Conservation (phyloP, 768 basidiomycete species). For the Lentinula boryana region DNA sequence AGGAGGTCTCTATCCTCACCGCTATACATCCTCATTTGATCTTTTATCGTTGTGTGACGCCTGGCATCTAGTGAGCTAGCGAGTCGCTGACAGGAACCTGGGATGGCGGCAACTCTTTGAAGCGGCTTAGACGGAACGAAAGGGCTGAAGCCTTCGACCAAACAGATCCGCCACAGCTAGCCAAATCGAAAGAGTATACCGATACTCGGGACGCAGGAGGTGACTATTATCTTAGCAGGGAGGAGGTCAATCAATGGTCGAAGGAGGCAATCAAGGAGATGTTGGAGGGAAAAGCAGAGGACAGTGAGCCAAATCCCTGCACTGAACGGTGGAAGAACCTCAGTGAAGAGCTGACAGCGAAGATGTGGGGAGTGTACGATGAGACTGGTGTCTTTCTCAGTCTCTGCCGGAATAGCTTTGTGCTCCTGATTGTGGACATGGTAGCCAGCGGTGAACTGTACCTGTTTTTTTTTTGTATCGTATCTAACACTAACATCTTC, state of each 20-base stretch:
- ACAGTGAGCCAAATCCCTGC: slow-evolving; percentile 8
- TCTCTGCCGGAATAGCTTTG: slow-evolving; percentile 19
- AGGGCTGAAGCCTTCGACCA: neutral
- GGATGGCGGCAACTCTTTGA: slow-evolving; percentile 13
- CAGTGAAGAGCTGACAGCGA: slow-evolving; percentile 6
- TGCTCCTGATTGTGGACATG: slow-evolving; percentile 18
- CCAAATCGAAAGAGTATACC: slow-evolving; percentile 4
- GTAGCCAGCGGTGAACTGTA: slow-evolving; percentile 23
- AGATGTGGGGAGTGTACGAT: slow-evolving; percentile 16
- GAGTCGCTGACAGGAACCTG: no score
- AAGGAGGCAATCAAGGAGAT: neutral
- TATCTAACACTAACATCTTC: neutral
- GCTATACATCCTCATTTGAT: no score
- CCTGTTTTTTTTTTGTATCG: slow-evolving; percentile 1
- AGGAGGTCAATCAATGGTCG: slow-evolving; percentile 17
- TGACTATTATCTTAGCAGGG: slow-evolving; percentile 15
- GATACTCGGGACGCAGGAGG: slow-evolving; percentile 10
- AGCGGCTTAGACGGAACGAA: slow-evolving; percentile 4
- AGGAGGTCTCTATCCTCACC: no score
- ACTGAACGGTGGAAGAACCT: slow-evolving; percentile 14
- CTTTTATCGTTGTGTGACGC: no score
- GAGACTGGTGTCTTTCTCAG: slow-evolving; percentile 18
- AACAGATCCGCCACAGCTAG: neutral
- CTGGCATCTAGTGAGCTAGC: no score
- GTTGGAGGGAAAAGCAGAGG: neutral